Evolutionary conservation across 306 rosid genomes (phyloP).

Genomic region (Alnus rubra): DNA sequence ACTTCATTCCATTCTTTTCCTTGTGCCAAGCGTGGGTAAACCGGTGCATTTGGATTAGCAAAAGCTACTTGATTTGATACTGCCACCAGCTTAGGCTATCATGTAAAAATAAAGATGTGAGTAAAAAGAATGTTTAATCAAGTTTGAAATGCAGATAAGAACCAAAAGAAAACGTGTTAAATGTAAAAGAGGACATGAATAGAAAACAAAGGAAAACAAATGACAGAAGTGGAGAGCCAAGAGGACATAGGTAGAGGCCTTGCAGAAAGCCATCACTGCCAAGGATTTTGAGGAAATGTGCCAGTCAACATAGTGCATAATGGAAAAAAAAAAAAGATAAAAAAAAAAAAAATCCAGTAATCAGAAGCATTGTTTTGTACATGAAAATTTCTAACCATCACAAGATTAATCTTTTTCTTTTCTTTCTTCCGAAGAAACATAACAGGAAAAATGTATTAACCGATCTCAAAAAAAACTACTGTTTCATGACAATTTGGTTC

Average conservation of each 20-base stretch:
- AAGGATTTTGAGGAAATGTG: background rate
- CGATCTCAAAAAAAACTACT: background rate
- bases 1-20: slow-evolving; percentile 92
- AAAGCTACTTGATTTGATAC: slow-evolving; percentile 64
- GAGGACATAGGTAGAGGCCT: background rate
- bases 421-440: background rate
- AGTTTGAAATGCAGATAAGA: slow-evolving; percentile 11
- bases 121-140: background rate
- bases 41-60: slow-evolving; percentile 81
- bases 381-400: background rate
- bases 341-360: background rate
- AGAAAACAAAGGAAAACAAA: background rate
- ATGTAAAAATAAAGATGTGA: slow-evolving; percentile 19
- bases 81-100: slow-evolving; percentile 82
- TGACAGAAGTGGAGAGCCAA: background rate
- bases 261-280: background rate
- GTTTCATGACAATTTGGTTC: background rate
- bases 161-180: background rate
- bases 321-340: background rate
- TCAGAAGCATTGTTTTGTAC: background rate
- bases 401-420: background rate
- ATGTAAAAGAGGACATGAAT: background rate
- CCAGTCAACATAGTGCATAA: background rate
- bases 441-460: background rate
- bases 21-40: slow-evolving; percentile 91